A percentile compares a stretch with the other conserved stretches of the same genome.
These are phyloP conservation scores for Nakaseomyces glabratus DNA, from an alignment of 1,139 yeast species.

Conservation along the genomic window DNA sequence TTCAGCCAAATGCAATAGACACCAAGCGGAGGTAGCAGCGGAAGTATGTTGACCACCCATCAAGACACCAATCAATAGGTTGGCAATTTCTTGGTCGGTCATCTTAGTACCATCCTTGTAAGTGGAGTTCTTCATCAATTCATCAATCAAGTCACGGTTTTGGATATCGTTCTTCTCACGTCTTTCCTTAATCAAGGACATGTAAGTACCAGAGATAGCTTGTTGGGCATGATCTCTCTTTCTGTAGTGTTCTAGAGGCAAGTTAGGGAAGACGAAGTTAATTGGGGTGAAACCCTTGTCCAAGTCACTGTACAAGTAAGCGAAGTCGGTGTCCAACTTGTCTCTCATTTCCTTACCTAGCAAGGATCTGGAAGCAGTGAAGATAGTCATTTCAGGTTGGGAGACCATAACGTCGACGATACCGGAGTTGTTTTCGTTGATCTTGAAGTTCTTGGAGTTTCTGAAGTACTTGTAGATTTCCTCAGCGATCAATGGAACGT, in stretches of 20 bases:
- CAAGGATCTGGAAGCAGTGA: conserved; percentile 87
- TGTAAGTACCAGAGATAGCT: conserved; percentile 69
- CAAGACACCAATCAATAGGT: conserved; percentile 84
- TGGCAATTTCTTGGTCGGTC: conserved; percentile 94
- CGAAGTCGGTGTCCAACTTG: conserved; percentile 74
- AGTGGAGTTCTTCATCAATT: conserved; percentile 70
- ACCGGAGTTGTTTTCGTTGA: conserved; percentile 37
- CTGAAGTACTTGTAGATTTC: conserved; percentile 64
- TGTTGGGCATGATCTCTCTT: conserved; percentile 83
- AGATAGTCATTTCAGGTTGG: conserved; percentile 92
- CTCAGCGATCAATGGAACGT: conserved; percentile 81
- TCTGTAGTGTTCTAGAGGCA: conserved; percentile 81
- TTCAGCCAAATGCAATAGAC: conserved; percentile 80
- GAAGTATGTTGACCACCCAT: conserved; percentile 99
- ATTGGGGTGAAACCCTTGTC: conserved; percentile 96
- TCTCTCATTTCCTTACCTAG: conserved; percentile 87
- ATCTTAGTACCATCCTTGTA: conserved; percentile 89
- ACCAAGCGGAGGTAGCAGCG: conserved; percentile 95
- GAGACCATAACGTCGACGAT: conserved; percentile 64
- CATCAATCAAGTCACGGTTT: conserved; percentile 81
- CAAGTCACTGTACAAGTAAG: conserved; percentile 76
- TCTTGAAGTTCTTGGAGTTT: conserved; percentile 38
- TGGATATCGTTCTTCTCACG: conserved; percentile 67
- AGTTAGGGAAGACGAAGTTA: conserved; percentile 88
- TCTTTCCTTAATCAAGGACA: conserved; percentile 67